Percentiles rank a stretch among this genome's conserved stretches.
These are phyloP conservation scores for Colletotrichum theobromicola DNA, from an alignment of 2,329 filamentous ascomycete species.

Conservation along the genomic window DNA sequence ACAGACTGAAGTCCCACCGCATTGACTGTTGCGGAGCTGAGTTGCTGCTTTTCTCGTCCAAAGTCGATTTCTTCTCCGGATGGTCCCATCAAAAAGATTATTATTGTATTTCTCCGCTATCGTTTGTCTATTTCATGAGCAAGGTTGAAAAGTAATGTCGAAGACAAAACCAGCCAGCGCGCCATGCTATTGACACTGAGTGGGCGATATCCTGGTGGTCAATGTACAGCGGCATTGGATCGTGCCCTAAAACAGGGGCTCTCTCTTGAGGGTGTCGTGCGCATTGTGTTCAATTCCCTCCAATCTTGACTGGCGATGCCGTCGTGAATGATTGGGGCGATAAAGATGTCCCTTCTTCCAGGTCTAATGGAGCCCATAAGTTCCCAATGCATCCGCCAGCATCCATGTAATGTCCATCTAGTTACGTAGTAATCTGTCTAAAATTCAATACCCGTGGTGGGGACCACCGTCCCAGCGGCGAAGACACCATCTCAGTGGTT, in stretches of 20 bases:
- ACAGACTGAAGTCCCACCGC: not conserved
- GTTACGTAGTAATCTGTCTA: not conserved
- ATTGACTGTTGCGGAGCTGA: not conserved
- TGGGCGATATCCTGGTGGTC: not conserved
- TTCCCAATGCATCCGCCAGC: not conserved
- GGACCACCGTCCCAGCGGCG: not conserved
- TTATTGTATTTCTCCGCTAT: not conserved
- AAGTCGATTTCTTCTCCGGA: accelerated
- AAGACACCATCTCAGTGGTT: not conserved
- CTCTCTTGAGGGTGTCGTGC: not conserved
- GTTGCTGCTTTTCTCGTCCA: not conserved
- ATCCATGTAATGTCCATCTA: not conserved
- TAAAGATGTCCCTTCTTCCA: not conserved
- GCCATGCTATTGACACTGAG: not conserved
- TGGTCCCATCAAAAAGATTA: too few species aligned
- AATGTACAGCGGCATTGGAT: not conserved
- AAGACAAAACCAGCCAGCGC: not conserved
- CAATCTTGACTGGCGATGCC: not conserved
- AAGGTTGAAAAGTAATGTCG: not conserved
- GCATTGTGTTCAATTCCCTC: not conserved
- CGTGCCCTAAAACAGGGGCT: not conserved
- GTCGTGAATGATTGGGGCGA: accelerated
- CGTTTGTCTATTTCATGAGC: not conserved
- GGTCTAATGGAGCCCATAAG: not conserved
- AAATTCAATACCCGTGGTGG: accelerated